phyloP scores from a whole-genome alignment of 495 filamentous ascomycete genomes.

The Neurospora cerealis region DNA sequence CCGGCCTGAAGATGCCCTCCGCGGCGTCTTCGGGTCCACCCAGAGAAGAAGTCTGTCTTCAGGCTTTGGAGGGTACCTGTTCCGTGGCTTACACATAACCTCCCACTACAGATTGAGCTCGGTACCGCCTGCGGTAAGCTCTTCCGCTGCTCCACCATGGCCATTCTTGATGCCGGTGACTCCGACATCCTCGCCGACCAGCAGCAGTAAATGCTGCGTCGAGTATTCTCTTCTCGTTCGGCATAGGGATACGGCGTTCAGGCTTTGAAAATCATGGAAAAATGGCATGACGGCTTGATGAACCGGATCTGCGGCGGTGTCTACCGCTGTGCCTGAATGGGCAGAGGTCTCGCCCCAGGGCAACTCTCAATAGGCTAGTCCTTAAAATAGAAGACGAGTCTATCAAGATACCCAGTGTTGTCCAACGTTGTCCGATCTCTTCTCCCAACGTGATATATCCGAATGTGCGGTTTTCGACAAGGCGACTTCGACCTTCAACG shows the following conservation, averaged over 20 bases:
- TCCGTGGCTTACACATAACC: slow-evolving; percentile 35
- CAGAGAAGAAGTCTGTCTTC: slow-evolving; percentile 66
- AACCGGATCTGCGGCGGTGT: slow-evolving; percentile 1
- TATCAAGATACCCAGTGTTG: slow-evolving; percentile 3
- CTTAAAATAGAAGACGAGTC: slow-evolving; percentile 7
- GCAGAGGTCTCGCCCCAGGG: slow-evolving; percentile 4
- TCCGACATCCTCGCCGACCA: slow-evolving; percentile 82
- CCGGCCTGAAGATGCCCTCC: slow-evolving; percentile 1
- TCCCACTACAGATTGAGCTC: slow-evolving; percentile 70
- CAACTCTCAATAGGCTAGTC: slow-evolving; percentile 14
- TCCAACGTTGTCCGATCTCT: neutral
- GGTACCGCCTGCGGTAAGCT: slow-evolving; percentile 59
- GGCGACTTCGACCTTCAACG: too few relatives aligned
- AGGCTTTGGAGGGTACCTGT: slow-evolving; percentile 78
- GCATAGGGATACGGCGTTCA: slow-evolving; percentile 31
- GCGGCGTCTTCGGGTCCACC: slow-evolving; percentile 34
- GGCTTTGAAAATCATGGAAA: slow-evolving; percentile 17
- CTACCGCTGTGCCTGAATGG: neutral
- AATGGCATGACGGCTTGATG: slow-evolving; percentile 14
- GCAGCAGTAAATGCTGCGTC: slow-evolving; percentile 39
- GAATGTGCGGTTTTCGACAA: neutral
- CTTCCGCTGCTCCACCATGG: slow-evolving; percentile 80
- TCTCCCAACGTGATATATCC: neutral
- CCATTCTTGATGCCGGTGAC: slow-evolving; percentile 94
- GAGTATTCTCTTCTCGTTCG: slow-evolving; percentile 9